Conservation (phyloP, 495 filamentous ascomycete species). For the Tetracladium setigerum region DNA sequence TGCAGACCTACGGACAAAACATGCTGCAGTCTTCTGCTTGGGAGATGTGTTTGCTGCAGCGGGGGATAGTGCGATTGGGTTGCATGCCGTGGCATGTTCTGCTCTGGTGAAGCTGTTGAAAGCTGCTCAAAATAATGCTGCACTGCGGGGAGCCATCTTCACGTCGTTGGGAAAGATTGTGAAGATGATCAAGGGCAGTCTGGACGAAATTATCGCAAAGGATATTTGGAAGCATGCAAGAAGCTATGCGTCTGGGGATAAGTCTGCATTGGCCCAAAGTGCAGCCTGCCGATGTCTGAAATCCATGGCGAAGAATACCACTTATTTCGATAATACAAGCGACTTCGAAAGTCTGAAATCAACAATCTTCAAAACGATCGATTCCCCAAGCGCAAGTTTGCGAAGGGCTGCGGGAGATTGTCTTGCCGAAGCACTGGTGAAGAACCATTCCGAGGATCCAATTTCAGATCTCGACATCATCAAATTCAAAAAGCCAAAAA, state of each 20-base stretch:
- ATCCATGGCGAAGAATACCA: slow-evolving; percentile 58
- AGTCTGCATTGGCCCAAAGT: slow-evolving; percentile 72
- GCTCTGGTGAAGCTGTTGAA: slow-evolving; percentile 75
- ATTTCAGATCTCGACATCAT: slow-evolving; percentile 43
- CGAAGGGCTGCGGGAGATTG: slow-evolving; percentile 84
- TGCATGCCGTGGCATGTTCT: slow-evolving; percentile 66
- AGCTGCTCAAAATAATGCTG: slow-evolving; percentile 68
- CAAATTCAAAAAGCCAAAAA: slow-evolving; percentile 67
- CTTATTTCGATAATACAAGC: slow-evolving; percentile 79
- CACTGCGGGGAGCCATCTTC: slow-evolving; percentile 77
- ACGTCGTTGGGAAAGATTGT: slow-evolving; percentile 69
- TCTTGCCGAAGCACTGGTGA: slow-evolving; percentile 69
- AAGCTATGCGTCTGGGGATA: slow-evolving; percentile 68
- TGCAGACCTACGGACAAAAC: slow-evolving; percentile 49
- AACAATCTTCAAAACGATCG: slow-evolving; percentile 75
- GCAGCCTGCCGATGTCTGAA: slow-evolving; percentile 76
- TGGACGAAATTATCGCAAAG: slow-evolving; percentile 78
- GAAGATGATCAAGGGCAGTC: slow-evolving; percentile 59
- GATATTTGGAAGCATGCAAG: slow-evolving; percentile 92
- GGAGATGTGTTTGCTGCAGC: slow-evolving; percentile 84
- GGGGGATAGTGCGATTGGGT: slow-evolving; percentile 85
- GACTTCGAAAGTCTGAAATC: slow-evolving; percentile 85
- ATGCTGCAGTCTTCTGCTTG: slow-evolving; percentile 83
- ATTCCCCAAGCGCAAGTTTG: slow-evolving; percentile 64
- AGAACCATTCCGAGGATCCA: slow-evolving; percentile 62